These are phyloP conservation scores for Phytopythium ostracodes DNA, from an alignment of 352 stramenopile species.

Conservation along the genomic window DNA sequence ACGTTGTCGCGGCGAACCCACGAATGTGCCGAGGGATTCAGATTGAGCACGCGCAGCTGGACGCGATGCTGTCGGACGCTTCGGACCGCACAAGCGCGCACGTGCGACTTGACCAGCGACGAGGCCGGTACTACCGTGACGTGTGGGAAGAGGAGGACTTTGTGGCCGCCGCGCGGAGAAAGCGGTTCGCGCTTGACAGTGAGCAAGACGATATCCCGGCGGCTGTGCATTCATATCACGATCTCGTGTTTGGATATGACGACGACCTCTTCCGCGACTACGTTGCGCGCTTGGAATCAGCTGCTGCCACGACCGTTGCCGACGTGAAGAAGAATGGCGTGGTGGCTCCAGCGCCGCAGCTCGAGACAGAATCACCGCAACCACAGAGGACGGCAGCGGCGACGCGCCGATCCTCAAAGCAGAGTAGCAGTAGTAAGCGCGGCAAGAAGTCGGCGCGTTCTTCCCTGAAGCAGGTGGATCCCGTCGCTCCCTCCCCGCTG, in stretches of 20 bases:
- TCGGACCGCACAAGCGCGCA: conserved; percentile 17
- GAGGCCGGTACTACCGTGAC: conserved; percentile 69
- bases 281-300: conserved; percentile 27
- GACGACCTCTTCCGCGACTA: conserved; percentile 67
- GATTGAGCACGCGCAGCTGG: conserved; percentile 33
- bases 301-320: neutral
- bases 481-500: neutral
- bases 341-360: neutral
- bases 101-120: conserved; percentile 28
- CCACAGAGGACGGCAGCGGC: conserved; percentile 5
- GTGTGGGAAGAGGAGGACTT: conserved; percentile 79
- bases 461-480: neutral
- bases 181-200: conserved; percentile 12
- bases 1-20: conserved; percentile 46
- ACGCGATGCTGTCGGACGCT: conserved; percentile 40
- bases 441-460: conserved; percentile 2
- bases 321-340: neutral
- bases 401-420: conserved; percentile 1
- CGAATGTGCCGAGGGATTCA: conserved; percentile 17
- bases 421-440: conserved; percentile 3
- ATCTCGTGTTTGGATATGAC: conserved; percentile 77
- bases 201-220: conserved; percentile 22
- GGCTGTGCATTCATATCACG: conserved; percentile 36
- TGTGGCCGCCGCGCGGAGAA: conserved; percentile 28
- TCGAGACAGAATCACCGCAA: conserved; percentile 17